Evolutionary conservation across 2,329 filamentous ascomycete genomes (phyloP).

Genomic region (Fonsecaea nubica): DNA sequence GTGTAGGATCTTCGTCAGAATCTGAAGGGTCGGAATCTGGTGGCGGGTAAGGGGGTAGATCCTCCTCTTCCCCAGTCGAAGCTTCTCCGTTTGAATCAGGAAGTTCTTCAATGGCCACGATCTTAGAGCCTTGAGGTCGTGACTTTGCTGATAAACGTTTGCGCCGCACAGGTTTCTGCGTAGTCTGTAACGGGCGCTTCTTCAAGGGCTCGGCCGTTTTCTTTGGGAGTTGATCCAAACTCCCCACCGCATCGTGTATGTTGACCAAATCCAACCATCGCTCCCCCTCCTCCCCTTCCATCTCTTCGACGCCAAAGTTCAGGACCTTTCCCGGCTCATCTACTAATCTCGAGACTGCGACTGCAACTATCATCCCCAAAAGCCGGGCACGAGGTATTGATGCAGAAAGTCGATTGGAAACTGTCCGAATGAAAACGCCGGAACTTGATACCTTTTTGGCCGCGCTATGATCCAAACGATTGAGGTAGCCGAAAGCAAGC

Average conservation of each 20-base stretch:
- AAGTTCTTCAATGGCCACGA: slow-evolving; percentile 68
- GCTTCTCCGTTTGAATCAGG: slow-evolving; percentile 58
- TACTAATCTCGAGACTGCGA: slow-evolving; percentile 69
- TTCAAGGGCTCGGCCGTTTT: slow-evolving; percentile 35
- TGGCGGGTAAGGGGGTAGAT: slow-evolving; percentile 79
- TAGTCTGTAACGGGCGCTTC: slow-evolving; percentile 12
- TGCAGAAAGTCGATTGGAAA: slow-evolving; percentile 83
- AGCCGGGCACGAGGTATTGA: slow-evolving; percentile 78
- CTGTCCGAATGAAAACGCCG: slow-evolving; percentile 73
- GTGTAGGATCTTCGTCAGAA: slow-evolving; percentile 88
- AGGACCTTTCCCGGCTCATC: slow-evolving; percentile 73
- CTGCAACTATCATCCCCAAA: slow-evolving; percentile 86
- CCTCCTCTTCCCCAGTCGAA: slow-evolving; percentile 48
- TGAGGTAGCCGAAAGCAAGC: slow-evolving; percentile 76
- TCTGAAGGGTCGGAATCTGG: slow-evolving; percentile 88
- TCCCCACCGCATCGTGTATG: slow-evolving; percentile 68
- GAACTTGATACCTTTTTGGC: slow-evolving; percentile 74
- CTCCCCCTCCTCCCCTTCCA: slow-evolving; percentile 71
- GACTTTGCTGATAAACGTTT: slow-evolving; percentile 20
- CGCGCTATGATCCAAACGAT: slow-evolving; percentile 69
- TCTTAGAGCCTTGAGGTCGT: slow-evolving; percentile 47
- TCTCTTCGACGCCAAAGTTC: slow-evolving; percentile 83
- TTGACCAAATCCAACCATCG: slow-evolving; percentile 74
- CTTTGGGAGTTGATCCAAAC: slow-evolving; percentile 39
- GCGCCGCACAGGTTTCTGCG: slow-evolving; percentile 1